Evolutionary conservation across 2,329 filamentous ascomycete genomes (phyloP).

Genomic region (Trichoderma pleuroti): DNA sequence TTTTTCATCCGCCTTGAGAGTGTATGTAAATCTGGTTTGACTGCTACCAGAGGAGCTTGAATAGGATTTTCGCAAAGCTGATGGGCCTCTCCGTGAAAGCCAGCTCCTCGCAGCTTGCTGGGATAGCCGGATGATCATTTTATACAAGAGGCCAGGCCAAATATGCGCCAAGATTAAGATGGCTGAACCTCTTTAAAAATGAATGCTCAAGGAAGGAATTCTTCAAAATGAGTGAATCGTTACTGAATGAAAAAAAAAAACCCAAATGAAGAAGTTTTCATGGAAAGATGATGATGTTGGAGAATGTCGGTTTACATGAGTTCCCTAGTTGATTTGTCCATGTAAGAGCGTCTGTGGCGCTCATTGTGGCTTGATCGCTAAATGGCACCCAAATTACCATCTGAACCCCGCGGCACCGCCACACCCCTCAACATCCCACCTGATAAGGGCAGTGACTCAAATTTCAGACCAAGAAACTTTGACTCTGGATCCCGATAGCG

Average conservation of each 20-base stretch:
- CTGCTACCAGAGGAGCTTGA: conserved; percentile 17
- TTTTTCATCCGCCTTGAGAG: conserved; percentile 18
- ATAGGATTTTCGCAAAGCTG: conserved; percentile 17
- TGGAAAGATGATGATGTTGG: not conserved
- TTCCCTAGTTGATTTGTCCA: not conserved
- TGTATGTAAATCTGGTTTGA: conserved; percentile 26
- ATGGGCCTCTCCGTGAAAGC: not conserved
- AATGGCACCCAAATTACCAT: not conserved
- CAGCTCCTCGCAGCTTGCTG: conserved; percentile 24
- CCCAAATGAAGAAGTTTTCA: not conserved
- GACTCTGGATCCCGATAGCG: conserved; percentile 5
- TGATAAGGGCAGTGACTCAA: conserved; percentile 23
- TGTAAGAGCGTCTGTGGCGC: not conserved
- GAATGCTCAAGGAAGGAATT: not conserved
- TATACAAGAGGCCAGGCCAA: not conserved
- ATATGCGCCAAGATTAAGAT: not conserved
- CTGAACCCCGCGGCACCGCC: conserved; percentile 21
- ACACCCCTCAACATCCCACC: conserved; percentile 24
- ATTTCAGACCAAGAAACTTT: conserved; percentile 2
- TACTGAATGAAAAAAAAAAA: not conserved
- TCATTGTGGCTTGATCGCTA: conserved; percentile 8
- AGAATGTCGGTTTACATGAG: not conserved
- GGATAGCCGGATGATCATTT: conserved; percentile 26
- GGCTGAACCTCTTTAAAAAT: not conserved
- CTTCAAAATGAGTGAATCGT: not conserved